These are phyloP conservation scores for Alternaria consortialis DNA, from an alignment of 2,329 filamentous ascomycete species.

Conservation along the genomic window DNA sequence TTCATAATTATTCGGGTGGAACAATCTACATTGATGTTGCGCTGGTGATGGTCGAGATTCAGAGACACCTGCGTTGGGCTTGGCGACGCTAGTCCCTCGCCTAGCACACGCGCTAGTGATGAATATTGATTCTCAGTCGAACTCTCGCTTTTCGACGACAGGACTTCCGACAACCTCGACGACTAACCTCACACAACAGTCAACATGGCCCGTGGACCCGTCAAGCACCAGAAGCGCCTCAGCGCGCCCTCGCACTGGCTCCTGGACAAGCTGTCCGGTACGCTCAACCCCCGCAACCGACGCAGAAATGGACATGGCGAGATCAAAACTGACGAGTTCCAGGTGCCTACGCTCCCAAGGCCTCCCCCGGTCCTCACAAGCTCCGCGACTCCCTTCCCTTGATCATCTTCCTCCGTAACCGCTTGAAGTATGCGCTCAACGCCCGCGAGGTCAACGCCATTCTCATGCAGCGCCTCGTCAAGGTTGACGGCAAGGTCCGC, in stretches of 20 bases:
- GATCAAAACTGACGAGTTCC: slow-evolving; percentile 28
- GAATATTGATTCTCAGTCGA: slow-evolving; percentile 18
- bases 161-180: slow-evolving; percentile 46
- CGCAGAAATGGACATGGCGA: slow-evolving; percentile 14
- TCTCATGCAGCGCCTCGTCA: slow-evolving; percentile 99
- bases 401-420: slow-evolving; percentile 82
- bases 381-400: slow-evolving; percentile 97
- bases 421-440: slow-evolving; percentile 99
- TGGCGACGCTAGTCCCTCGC: slow-evolving; percentile 9
- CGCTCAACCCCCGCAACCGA: slow-evolving; percentile 59
- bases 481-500: slow-evolving; percentile 99
- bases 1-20: neutral
- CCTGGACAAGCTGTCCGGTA: slow-evolving; percentile 97
- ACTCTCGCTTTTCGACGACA: slow-evolving; percentile 25
- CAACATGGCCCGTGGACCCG: slow-evolving; percentile 75
- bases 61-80: neutral
- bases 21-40: neutral
- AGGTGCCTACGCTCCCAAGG: slow-evolving; percentile 69
- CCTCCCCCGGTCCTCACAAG: slow-evolving; percentile 94
- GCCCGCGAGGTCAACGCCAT: slow-evolving; percentile 96
- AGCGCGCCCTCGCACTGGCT: slow-evolving; percentile 99
- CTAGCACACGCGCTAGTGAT: slow-evolving; percentile 23
- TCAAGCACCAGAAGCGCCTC: slow-evolving; percentile 99
- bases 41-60: neutral
- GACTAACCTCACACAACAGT: slow-evolving; percentile 53